Evolutionary conservation across 257 asterid genomes (phyloP), one percentile per base, ranked within the genome.

Genomic region (Avicennia marina): DNA sequence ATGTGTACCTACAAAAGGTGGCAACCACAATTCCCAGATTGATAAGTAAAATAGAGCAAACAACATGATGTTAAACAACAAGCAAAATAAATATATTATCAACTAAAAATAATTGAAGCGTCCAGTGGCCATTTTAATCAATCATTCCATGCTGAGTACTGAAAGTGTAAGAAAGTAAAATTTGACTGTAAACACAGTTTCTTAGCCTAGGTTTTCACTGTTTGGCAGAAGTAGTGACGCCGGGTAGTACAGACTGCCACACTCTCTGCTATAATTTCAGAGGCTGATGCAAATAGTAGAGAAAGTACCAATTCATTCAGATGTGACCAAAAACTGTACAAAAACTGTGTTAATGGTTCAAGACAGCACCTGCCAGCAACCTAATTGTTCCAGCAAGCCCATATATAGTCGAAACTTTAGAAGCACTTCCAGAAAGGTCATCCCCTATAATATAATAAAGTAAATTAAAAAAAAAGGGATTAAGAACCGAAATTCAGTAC

Each of bases 351-450:
- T 45, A 62, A 47, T 24, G 26, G 65, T 56, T 58, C 19, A 53
- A 64, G 41, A 63, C 27, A 64, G 52, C 77, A 90, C 98, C 98
- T 71, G 98, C 82, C 40, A 93, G 90, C 78, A 93, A 74, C 81
- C 89, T 86, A 64, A 93, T 89, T 58, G 91, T 89, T 73, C 98
- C 98, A 56, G 73, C 98, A 21, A 93, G 82, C 50, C 98, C 98
- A 64, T 80, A 84, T 58, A 91, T 77, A 26, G 77, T 83, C 48
- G 94, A 81, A 27, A 77, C 78, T 72, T 83, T 89, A 29, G 59
- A 57, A 49, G 87, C 83, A 65, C 62, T 65, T 64, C 71, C 95
- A 55, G 75, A 60, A 45, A 66, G 61, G 36, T 43, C 79, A 46
- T 78, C 87, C 62, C 81, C 97, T 81, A 78, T 27, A 53, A 72